These are phyloP conservation scores for Puccinia hordei DNA, from an alignment of 1,284 basidiomycete genomes.

Conservation along the genomic window DNA sequence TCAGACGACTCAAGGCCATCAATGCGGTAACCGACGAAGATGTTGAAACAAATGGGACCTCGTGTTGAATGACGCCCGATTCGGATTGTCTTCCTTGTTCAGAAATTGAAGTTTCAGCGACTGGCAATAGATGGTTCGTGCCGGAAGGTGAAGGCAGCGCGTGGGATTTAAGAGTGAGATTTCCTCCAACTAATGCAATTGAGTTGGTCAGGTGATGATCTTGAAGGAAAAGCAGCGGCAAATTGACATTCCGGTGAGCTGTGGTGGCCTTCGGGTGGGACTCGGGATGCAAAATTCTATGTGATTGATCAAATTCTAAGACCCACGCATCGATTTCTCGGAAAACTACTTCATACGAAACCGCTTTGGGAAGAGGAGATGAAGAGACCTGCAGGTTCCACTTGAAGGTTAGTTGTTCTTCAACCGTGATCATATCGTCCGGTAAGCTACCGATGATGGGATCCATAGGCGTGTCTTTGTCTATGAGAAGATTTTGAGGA, in stretches of 20 bases:
- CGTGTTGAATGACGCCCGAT: neutral
- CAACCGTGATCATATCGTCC: constrained; percentile 33
- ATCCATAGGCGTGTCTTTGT: constrained; percentile 4
- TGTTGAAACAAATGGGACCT: constrained; percentile 31
- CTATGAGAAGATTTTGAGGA: neutral
- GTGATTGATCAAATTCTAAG: constrained; percentile 38
- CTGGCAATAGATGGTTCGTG: neutral
- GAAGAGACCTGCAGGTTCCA: constrained; percentile 27
- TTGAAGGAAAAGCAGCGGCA: constrained; percentile 21
- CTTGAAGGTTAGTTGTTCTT: constrained; percentile 43
- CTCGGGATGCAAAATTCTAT: neutral
- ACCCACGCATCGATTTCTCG: constrained; percentile 48
- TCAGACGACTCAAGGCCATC: constrained; percentile 33
- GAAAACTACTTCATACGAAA: constrained; percentile 35
- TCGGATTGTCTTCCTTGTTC: neutral
- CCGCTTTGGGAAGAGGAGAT: neutral
- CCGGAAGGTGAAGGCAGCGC: constrained; percentile 8
- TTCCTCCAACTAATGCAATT: constrained; percentile 26
- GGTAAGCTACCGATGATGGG: constrained; percentile 21
- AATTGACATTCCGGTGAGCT: neutral
- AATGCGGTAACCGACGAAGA: constrained; percentile 41
- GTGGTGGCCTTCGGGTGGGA: neutral
- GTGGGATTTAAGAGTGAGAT: constrained; percentile 22
- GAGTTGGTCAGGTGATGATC: constrained; percentile 25
- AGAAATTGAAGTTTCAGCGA: neutral